Evolutionary conservation across 2,329 filamentous ascomycete genomes (phyloP), one percentile per base, ranked within the genome.

Genomic region (Trichophaea hybrida): DNA sequence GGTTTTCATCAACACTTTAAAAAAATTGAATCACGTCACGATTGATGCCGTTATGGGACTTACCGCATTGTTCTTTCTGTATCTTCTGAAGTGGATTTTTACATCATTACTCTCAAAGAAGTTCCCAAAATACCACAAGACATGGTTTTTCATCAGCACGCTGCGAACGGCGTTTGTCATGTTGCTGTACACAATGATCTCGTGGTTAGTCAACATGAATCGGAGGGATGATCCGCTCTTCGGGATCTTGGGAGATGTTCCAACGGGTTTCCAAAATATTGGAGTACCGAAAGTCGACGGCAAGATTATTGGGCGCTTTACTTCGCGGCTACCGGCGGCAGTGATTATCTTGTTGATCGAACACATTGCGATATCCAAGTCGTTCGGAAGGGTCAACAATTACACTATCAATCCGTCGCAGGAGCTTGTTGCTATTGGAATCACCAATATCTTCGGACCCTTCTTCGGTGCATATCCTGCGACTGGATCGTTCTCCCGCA

Each of bases 331-430:
- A 3, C 93, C 93, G 0, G 86, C 86, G 6, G 84, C 86, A 0
- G 83, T 96, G 56, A 94, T 97, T 65, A 90, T 98, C n/a, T 78
- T 97, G 59, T 78, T 97, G 38, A 94, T 97, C 62, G 93, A 97
- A 73, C 91, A 97, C 71, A 95, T 97, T 68, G 89, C 91, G 52
- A 96, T 97, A 64, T 88, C 90, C 15, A 98, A 97, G 72, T 96
- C 91, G 0, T 97, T 98, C 67, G 93, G 93, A 7, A 81, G 91
- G 61, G 81, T 96, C 68, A 97, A 96, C 76, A 94, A 95, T 74
- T 98, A 98, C 73, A 84, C 82, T 13, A 96, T 98, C 70, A 84
- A 96, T 67, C 90, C 93, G 0, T 96, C 91, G 0, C 91, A 98
- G 71, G 91, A 98, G 71, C 80, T 98, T 74, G 87, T 98, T 51